Percentiles rank a stretch among this genome's conserved stretches.
Conservation (phyloP, 805 yeast genomes). For the Pichia cabralensis region DNA sequence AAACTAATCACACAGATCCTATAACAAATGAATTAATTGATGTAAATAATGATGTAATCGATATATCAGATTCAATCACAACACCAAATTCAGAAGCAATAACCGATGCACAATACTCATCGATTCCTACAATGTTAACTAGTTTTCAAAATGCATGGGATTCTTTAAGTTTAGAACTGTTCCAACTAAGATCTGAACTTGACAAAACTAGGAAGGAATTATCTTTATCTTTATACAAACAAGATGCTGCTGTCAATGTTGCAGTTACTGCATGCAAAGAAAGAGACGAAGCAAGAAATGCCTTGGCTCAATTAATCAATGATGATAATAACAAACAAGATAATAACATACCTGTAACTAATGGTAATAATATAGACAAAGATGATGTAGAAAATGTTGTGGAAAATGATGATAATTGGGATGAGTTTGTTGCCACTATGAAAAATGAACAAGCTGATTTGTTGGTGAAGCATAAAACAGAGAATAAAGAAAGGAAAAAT, state of each 20-base stretch:
- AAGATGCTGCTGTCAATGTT: slow-evolving; percentile 85
- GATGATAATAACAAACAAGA: slow-evolving; percentile 23
- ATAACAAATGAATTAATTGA: slow-evolving; percentile 52
- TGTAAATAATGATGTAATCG: slow-evolving; percentile 49
- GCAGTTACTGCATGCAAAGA: slow-evolving; percentile 70
- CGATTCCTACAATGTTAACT: slow-evolving; percentile 70
- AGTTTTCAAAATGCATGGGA: slow-evolving; percentile 88
- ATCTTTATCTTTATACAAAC: slow-evolving; percentile 68
- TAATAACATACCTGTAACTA: slow-evolving; percentile 5
- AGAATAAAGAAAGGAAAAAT: slow-evolving; percentile 6
- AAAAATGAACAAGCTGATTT: slow-evolving; percentile 4
- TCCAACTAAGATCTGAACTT: slow-evolving; percentile 64
- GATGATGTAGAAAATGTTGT: not conserved
- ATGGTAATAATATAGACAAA: slow-evolving; percentile 17
- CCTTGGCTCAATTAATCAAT: slow-evolving; percentile 45
- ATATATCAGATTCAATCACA: slow-evolving; percentile 13
- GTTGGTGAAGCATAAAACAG: slow-evolving; percentile 6
- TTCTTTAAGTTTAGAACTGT: slow-evolving; percentile 70
- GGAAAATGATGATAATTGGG: slow-evolving; percentile 7
- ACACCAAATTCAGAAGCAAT: slow-evolving; percentile 10
- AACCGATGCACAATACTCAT: slow-evolving; percentile 34
- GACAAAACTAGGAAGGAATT: slow-evolving; percentile 58
- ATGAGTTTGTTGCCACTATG: slow-evolving; percentile 1
- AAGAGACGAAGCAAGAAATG: slow-evolving; percentile 61
- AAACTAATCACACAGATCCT: slow-evolving; percentile 68